A percentile compares a stretch with the other conserved stretches of the same genome.
phyloP scores from a whole-genome alignment of 2,329 filamentous ascomycete genomes.

The Aspergillus intermedius region DNA sequence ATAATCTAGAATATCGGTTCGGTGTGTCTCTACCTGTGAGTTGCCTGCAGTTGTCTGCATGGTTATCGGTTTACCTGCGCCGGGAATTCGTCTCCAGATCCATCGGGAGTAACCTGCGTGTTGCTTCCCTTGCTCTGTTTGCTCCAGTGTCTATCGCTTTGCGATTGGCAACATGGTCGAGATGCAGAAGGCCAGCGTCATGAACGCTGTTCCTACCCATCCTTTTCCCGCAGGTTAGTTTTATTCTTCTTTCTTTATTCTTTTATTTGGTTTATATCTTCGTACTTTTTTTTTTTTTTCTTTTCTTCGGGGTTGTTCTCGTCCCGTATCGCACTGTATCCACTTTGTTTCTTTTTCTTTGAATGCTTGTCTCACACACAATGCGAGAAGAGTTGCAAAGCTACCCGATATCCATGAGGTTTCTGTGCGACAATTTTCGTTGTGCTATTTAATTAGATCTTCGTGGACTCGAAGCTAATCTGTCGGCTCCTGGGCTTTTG shows the following conservation, averaged over 20 bases:
- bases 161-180: background rate
- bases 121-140: background rate
- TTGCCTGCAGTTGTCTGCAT: background rate
- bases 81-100: background rate
- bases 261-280: background rate
- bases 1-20: background rate
- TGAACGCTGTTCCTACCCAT: slow-evolving; percentile 10
- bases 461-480: background rate
- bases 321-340: background rate
- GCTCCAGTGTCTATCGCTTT: background rate
- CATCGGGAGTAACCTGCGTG: slow-evolving; percentile 13
- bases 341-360: background rate
- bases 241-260: background rate
- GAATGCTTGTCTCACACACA: background rate
- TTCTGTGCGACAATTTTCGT: background rate
- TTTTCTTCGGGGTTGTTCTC: too few relatives aligned
- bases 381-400: background rate
- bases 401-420: background rate
- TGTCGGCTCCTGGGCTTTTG: background rate
- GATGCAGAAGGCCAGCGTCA: background rate
- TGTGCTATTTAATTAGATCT: background rate
- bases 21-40: background rate
- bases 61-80: background rate
- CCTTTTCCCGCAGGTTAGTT: slow-evolving; percentile 22
- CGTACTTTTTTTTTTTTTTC: too few relatives aligned